Evolutionary conservation across 2,329 filamentous ascomycete genomes (phyloP).

Genomic region (Ophiosphaerella narmari): DNA sequence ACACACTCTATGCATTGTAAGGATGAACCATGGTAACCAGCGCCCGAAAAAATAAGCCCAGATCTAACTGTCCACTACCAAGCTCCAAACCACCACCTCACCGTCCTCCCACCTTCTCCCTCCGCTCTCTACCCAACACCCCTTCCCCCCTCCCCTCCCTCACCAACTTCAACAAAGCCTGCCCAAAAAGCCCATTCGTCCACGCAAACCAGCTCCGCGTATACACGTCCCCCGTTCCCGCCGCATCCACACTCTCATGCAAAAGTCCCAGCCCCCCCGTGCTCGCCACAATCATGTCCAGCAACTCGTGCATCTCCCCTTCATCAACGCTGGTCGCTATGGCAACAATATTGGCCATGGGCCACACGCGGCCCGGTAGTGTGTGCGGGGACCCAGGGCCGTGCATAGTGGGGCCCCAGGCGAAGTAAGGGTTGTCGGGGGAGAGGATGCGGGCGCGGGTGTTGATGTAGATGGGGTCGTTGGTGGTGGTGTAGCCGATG

Average conservation of each 20-base stretch:
- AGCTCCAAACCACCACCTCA: too few relatives aligned
- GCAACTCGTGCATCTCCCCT: constrained; percentile 48
- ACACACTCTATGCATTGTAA: too few relatives aligned
- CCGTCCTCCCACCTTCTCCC: too few relatives aligned
- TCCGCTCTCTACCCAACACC: too few relatives aligned
- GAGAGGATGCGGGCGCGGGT: constrained; percentile 52
- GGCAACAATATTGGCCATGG: constrained; percentile 56
- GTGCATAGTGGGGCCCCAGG: constrained; percentile 51
- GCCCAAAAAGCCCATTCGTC: constrained; percentile 58
- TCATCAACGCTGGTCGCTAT: constrained; percentile 55
- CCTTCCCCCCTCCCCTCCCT: constrained; percentile 37
- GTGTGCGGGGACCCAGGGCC: constrained; percentile 54
- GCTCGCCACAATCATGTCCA: constrained; percentile 51
- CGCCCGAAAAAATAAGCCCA: too few relatives aligned
- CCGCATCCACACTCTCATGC: constrained; percentile 55
- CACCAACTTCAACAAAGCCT: constrained; percentile 53
- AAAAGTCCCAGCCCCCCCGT: constrained; percentile 56
- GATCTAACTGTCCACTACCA: too few relatives aligned
- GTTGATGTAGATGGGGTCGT: constrained; percentile 50
- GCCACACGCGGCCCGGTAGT: constrained; percentile 53
- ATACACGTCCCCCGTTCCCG: constrained; percentile 43
- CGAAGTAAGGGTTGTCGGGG: constrained; percentile 54
- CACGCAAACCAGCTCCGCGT: constrained; percentile 54
- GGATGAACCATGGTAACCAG: too few relatives aligned
- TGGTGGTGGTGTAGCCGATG: constrained; percentile 56